Evolutionary conservation across 1,284 basidiomycete species (phyloP).

Genomic region (Xerocomus nothofagi): DNA sequence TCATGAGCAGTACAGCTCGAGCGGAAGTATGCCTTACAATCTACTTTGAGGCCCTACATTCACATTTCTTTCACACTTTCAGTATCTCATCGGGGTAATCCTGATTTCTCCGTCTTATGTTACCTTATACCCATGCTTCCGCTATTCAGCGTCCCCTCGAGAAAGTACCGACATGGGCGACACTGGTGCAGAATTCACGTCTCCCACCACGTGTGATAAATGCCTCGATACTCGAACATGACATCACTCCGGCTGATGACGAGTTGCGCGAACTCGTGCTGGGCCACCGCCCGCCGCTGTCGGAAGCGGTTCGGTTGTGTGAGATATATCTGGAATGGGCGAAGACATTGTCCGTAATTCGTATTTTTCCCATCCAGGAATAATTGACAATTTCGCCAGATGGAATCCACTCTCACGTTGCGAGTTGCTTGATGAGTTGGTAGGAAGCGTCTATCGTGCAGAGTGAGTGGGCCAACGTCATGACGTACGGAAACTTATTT

Average conservation of each 20-base stretch:
- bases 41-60: neutral
- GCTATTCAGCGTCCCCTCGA: slow-evolving; percentile 16
- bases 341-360: slow-evolving; percentile 46
- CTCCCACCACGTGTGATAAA: slow-evolving; percentile 36
- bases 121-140: neutral
- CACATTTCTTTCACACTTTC: neutral
- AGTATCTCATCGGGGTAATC: slow-evolving; percentile 55
- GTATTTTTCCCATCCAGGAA: neutral
- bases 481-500: slow-evolving; percentile 8
- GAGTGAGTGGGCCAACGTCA: slow-evolving; percentile 34
- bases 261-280: slow-evolving; percentile 43
- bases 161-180: slow-evolving; percentile 21
- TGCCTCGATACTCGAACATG: slow-evolving; percentile 34
- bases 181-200: slow-evolving; percentile 28
- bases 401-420: slow-evolving; percentile 39
- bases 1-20: slow-evolving; percentile 62
- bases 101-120: slow-evolving; percentile 12
- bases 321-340: slow-evolving; percentile 57
- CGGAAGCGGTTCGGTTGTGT: slow-evolving; percentile 53
- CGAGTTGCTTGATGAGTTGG: slow-evolving; percentile 52
- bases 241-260: slow-evolving; percentile 31
- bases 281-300: slow-evolving; percentile 46
- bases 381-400: slow-evolving; percentile 25
- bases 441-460: slow-evolving; percentile 46
- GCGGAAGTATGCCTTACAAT: slow-evolving; percentile 49